Conservation (phyloP, 805 yeast species). For the Brettanomyces anomalus region DNA sequence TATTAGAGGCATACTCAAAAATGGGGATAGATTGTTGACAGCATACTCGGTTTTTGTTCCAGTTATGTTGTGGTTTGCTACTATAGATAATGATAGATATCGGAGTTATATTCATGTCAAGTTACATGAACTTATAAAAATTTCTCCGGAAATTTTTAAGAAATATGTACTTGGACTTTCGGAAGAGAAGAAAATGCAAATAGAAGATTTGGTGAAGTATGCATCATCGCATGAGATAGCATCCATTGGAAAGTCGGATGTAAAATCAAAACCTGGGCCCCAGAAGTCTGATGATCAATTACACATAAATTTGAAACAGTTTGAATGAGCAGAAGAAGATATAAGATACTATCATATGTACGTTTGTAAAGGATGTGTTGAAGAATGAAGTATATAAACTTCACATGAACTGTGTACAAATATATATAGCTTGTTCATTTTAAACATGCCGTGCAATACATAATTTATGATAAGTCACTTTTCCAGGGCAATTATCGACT, state of each 20-base stretch:
- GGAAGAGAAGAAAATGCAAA: conserved; percentile 28
- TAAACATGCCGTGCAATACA: conserved; percentile 8
- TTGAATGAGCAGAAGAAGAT: conserved; percentile 20
- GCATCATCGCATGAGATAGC: too few species aligned
- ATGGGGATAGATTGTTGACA: conserved; percentile 20
- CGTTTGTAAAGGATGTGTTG: too few species aligned
- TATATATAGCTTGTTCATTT: background rate
- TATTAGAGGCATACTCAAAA: conserved; percentile 25
- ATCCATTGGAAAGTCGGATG: too few species aligned
- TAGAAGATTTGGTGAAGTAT: conserved; percentile 36
- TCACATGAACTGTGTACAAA: too few species aligned
- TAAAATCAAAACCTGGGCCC: too few species aligned
- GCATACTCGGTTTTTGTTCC: conserved; percentile 25
- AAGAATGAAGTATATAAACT: too few species aligned
- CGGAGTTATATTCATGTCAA: conserved; percentile 36
- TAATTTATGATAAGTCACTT: conserved; percentile 4
- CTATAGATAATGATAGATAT: conserved; percentile 13
- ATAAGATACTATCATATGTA: background rate
- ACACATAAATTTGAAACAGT: conserved; percentile 45
- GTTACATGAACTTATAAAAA: conserved; percentile 36
- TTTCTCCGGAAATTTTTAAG: conserved; percentile 41
- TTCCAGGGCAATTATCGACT: conserved; percentile 5
- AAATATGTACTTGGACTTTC: conserved; percentile 25
- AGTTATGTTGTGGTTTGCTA: conserved; percentile 25
- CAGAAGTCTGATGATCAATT: conserved; percentile 3